Evolutionary conservation across 352 stramenopile species (phyloP).

Genomic region (Hyaloperonospora arabidopsidis): DNA sequence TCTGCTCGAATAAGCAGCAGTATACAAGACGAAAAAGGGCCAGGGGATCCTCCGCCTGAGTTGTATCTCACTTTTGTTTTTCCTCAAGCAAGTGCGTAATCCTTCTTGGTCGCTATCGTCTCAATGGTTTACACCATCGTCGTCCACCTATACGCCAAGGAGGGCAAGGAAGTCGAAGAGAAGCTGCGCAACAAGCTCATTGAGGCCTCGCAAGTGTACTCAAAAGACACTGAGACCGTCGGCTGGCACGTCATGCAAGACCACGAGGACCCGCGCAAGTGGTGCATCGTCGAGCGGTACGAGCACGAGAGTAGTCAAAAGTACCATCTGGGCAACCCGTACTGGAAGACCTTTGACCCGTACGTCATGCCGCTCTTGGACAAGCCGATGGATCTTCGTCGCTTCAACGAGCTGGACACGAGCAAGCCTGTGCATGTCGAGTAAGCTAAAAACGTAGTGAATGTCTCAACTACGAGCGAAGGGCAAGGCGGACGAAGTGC

Average conservation of each 20-base stretch:
- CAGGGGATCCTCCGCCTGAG: too few relatives aligned
- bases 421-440: conserved; percentile 8
- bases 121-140: conserved; percentile 32
- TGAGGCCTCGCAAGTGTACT: conserved; percentile 31
- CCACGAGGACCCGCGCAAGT: conserved; percentile 28
- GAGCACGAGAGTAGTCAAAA: conserved; percentile 29
- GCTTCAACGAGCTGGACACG: conserved; percentile 33
- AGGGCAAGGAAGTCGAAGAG: conserved; percentile 33
- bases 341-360: conserved; percentile 26
- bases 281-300: conserved; percentile 33
- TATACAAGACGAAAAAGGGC: too few relatives aligned
- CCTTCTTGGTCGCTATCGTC: too few relatives aligned
- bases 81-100: too few relatives aligned
- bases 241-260: conserved; percentile 31
- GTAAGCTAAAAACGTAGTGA: neutral
- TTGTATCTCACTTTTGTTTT: too few relatives aligned
- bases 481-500: too few relatives aligned
- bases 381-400: conserved; percentile 23
- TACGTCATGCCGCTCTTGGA: conserved; percentile 28
- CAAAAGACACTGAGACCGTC: conserved; percentile 27
- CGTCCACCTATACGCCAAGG: conserved; percentile 31
- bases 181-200: conserved; percentile 33
- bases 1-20: too few relatives aligned
- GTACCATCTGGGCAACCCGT: conserved; percentile 27
- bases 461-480: too few relatives aligned